phyloP scores from a whole-genome alignment of 2,329 filamentous ascomycete species.

The Cladosporium sp. region DNA sequence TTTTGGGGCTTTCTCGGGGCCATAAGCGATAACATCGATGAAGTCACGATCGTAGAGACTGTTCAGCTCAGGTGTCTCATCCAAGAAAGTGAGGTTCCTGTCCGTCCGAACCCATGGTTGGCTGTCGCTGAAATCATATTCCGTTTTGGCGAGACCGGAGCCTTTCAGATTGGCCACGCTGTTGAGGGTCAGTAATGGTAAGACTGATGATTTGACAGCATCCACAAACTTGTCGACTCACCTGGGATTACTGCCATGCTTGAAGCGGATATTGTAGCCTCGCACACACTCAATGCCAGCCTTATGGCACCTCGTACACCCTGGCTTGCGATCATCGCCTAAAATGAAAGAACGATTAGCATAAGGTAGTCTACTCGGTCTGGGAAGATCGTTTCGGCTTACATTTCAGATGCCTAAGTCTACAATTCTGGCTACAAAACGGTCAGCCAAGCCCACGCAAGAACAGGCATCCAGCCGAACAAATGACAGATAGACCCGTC shows the following conservation, averaged over 20 bases:
- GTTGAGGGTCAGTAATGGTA: neutral
- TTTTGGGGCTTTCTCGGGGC: conserved; percentile 8
- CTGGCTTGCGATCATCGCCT: conserved; percentile 28
- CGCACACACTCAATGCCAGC: conserved; percentile 29
- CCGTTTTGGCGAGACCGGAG: conserved; percentile 25
- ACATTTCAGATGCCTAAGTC: conserved; percentile 29
- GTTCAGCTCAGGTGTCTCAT: conserved; percentile 31
- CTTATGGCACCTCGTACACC: conserved; percentile 28
- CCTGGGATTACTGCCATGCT: conserved; percentile 30
- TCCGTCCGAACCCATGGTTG: conserved; percentile 30
- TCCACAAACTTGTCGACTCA: conserved; percentile 13
- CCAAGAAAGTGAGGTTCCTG: conserved; percentile 28
- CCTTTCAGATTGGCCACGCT: conserved; percentile 24
- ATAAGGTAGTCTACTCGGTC: no score
- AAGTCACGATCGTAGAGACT: conserved; percentile 29
- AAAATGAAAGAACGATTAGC: neutral
- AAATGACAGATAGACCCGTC: neutral
- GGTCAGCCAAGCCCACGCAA: conserved; percentile 6
- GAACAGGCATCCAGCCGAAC: neutral
- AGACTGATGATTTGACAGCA: neutral
- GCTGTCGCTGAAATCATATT: conserved; percentile 28
- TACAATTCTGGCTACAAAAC: conserved; percentile 23
- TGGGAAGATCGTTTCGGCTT: no score
- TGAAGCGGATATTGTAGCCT: conserved; percentile 31
- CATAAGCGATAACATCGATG: conserved; percentile 18